Evolutionary conservation across 2,329 filamentous ascomycete genomes (phyloP).

Genomic region (Penicillium verrucosum): DNA sequence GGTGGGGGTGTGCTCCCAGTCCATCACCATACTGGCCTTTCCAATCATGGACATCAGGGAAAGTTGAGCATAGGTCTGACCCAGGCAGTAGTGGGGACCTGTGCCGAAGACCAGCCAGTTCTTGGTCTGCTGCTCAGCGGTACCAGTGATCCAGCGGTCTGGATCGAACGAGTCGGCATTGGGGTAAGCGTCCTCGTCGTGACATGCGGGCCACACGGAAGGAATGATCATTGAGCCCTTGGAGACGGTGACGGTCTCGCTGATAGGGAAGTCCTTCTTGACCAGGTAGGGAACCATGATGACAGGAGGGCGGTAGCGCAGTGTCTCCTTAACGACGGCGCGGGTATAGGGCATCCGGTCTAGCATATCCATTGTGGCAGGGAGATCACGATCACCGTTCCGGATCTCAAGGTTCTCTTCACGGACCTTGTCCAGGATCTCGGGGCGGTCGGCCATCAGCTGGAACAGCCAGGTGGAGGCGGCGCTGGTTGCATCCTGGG

Average conservation of each 20-base stretch:
- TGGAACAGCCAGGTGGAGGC: conserved; percentile 96
- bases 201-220: conserved; percentile 82
- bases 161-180: conserved; percentile 87
- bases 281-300: conserved; percentile 94
- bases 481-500: conserved; percentile 93
- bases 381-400: conserved; percentile 67
- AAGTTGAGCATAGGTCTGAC: conserved; percentile 84
- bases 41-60: conserved; percentile 88
- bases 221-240: conserved; percentile 96
- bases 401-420: conserved; percentile 82
- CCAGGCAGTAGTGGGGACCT: conserved; percentile 93
- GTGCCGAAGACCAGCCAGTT: conserved; percentile 97
- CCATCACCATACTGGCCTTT: conserved; percentile 79
- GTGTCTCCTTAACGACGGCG: conserved; percentile 83
- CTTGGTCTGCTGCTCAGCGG: conserved; percentile 87
- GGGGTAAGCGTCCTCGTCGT: conserved; percentile 88
- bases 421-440: conserved; percentile 81
- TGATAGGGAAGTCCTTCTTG: conserved; percentile 94
- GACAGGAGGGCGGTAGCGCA: conserved; percentile 92
- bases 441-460: conserved; percentile 87
- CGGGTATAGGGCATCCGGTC: conserved; percentile 88
- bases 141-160: conserved; percentile 84
- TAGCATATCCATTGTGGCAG: conserved; percentile 77
- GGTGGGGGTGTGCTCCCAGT: conserved; percentile 89
- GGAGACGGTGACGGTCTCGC: conserved; percentile 80